Evolutionary conservation across 192 early-diverging fungal species (phyloP), one percentile per base, ranked within the genome.

Genomic region (Backusella liffmaniae): DNA sequence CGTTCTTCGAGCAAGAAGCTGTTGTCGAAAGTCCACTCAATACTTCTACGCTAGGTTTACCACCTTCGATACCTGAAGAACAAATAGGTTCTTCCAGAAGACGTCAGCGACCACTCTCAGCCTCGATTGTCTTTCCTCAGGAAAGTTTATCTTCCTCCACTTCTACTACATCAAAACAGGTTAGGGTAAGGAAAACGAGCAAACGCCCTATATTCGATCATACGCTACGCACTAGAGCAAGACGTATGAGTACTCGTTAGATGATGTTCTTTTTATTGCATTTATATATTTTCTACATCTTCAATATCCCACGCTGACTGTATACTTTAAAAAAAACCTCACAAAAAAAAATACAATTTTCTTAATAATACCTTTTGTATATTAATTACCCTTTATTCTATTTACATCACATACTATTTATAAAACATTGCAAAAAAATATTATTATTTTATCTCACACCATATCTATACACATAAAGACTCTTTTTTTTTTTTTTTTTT

Each of bases 121-220:
- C 49, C 8, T 46, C 42, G 6, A 49, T 65, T 5, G 30, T 66
- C 67, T 32, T 72, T n/a, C 72, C 70, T 7, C 29, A 65, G 37
- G 34, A 39, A 18, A 49, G 35, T 66, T 23, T 68, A 49, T 72
- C 59, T 49, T 30, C 59, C 41, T 26, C 35, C 13, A 26, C 39
- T 44, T 18, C 56, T 32, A 65, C 10, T 35, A 35, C 69, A 7
- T 41, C 76, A 37, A 53, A 72, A 39, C n/a, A 65, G 2, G 59
- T 78, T 32, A 35, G 77, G 18, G 18, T 71, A n/a, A 72, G 77
- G 29, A 78, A 78, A 36, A 78, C 77, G 7, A 78, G 77, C 23
- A 78, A 78, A 39, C 44, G 77, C 2, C 72, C 72, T 0, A 73
- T 78, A 41, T 78, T 78, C 72, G 77, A 78, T 67, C 77, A 71